Conservation (phyloP, 2,329 filamentous ascomycete genomes). For the Aspergillus glaucus region DNA sequence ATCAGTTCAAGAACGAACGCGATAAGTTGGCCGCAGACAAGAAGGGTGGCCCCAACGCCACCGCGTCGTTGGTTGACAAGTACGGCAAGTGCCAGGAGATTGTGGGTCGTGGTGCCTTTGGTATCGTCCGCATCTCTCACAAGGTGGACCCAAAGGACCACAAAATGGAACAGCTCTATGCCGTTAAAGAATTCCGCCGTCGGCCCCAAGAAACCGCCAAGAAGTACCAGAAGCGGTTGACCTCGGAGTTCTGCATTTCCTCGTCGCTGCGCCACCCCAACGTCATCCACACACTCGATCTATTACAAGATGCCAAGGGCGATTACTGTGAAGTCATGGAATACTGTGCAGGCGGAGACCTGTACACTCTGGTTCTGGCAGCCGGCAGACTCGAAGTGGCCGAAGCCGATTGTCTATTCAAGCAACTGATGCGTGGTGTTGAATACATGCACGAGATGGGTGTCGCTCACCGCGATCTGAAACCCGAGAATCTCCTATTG, state of each 20-base stretch:
- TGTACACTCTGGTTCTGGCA: constrained; percentile 87
- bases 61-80: constrained; percentile 81
- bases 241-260: constrained; percentile 96
- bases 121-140: constrained; percentile 95
- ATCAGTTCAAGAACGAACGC: constrained; percentile 83
- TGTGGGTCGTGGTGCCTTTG: constrained; percentile 91
- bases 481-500: constrained; percentile 91
- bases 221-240: constrained; percentile 95
- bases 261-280: constrained; percentile 95
- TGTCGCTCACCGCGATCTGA: constrained; percentile 91
- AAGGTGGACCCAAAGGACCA: constrained; percentile 78
- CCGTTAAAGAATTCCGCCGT: constrained; percentile 95
- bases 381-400: constrained; percentile 81
- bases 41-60: constrained; percentile 67
- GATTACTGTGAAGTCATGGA: constrained; percentile 99
- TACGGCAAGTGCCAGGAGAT: constrained; percentile 98
- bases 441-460: constrained; percentile 99
- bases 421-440: constrained; percentile 97
- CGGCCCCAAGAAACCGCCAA: constrained; percentile 91
- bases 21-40: constrained; percentile 68
- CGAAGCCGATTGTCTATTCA: constrained; percentile 97
- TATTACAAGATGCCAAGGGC: constrained; percentile 91
- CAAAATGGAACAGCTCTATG: constrained; percentile 80
- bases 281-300: constrained; percentile 93
- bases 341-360: constrained; percentile 91